Base-by-base conservation (phyloP, 1,284 basidiomycete genomes). In the Termitomyces sp. region DNA sequence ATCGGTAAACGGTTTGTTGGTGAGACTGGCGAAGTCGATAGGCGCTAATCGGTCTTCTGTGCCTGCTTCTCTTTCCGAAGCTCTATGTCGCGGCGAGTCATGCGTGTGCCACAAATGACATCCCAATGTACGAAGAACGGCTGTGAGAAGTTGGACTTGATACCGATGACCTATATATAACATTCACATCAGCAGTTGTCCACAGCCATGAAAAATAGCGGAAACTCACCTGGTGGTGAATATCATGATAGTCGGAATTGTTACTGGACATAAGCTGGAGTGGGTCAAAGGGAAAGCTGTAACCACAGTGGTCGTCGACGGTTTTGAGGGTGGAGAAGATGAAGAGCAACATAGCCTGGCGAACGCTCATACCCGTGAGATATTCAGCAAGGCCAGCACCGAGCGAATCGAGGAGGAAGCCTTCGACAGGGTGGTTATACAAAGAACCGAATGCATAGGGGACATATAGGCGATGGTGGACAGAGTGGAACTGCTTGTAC, bases 351-450 rank as follows among this genome's bases (percentile, higher is more conserved):
- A 85, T 84, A n/a, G 92, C 86, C 69, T 95, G 92, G 8, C 97
- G 86, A 3, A 88, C 79, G 15, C 83, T 84, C 81, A 99, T 88
- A 10, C 78, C 68, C 0, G 89, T 79, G 6, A 84, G 33, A 17
- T 75, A 67, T 66, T 98, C 89, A 0, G 94, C 92, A 19, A 98
- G 61, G 7, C 74, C 84, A 0, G 92, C 88, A 44, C 96, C 94
- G 28, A 90, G 71, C 2, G 88, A 85, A 71, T 99, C 97, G 60
- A 99, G 80, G 1, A 98, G 62, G 64, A 99, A 87, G 1, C 95
- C 95, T 67, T 99, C 97, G 43, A 99, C 64, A 0, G 95, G 95
- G 68, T 99, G 96, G 71, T 99, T 99, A 80, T 99, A 99, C 4
- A 99, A 79, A 10, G 96, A 92, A 21, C 97, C 97, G 65, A 92